phyloP scores from a whole-genome alignment of 78 protist genomes.

The Dictyostelium citrinum region DNA sequence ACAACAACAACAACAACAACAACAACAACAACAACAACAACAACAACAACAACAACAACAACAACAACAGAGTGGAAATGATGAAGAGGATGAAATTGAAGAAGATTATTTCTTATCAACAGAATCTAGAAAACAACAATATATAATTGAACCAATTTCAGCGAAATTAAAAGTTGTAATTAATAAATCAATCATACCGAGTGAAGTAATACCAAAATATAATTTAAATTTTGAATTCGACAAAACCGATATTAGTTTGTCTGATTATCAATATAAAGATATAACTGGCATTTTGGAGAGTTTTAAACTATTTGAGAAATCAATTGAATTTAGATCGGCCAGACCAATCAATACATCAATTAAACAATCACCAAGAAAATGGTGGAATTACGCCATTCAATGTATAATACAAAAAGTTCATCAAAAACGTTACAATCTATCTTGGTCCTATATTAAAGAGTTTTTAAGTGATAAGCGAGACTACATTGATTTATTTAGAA shows the following conservation, averaged over 20 bases:
- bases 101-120: neutral
- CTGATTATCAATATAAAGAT: slow-evolving; percentile 44
- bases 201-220: neutral
- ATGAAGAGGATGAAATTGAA: neutral
- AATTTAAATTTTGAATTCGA: slow-evolving; percentile 3
- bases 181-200: slow-evolving; percentile 13
- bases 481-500: slow-evolving; percentile 30
- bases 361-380: neutral
- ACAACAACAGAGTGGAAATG: neutral
- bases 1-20: neutral
- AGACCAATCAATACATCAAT: slow-evolving; percentile 3
- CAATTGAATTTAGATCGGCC: slow-evolving; percentile 9
- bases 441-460: slow-evolving; percentile 36
- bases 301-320: slow-evolving; percentile 28
- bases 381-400: slow-evolving; percentile 51
- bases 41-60: neutral
- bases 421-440: neutral
- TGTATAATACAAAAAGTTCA: neutral
- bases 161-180: slow-evolving; percentile 26
- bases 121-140: neutral
- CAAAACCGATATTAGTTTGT: neutral
- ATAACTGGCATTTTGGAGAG: slow-evolving; percentile 44
- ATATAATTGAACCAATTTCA: slow-evolving; percentile 17
- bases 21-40: neutral
- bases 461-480: slow-evolving; percentile 44